Conservation (phyloP, 2,329 filamentous ascomycete genomes). For the Diaporthe sp. region DNA sequence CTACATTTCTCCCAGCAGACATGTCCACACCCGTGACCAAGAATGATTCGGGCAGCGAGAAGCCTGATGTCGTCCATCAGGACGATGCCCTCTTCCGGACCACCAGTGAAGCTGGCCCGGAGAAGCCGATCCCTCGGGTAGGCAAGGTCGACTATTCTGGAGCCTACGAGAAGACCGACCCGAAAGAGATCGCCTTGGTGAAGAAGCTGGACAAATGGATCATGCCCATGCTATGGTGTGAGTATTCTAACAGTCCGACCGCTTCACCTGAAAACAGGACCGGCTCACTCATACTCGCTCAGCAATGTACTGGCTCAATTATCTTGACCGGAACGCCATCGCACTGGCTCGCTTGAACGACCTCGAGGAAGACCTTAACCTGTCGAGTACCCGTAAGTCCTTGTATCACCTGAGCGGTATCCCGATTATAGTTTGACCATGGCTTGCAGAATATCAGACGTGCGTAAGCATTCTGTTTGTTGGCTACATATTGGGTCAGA, state of each 20-base stretch:
- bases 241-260: background rate
- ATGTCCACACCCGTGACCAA: conserved; percentile 9
- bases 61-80: conserved; percentile 15
- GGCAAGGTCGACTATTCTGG: conserved; percentile 24
- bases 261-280: background rate
- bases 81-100: conserved; percentile 22
- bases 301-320: conserved; percentile 34
- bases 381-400: conserved; percentile 53
- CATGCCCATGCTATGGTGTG: conserved; percentile 54
- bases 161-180: conserved; percentile 47
- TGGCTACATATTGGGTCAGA: conserved; percentile 50
- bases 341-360: conserved; percentile 68
- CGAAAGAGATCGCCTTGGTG: conserved; percentile 53
- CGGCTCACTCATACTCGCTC: background rate
- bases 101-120: conserved; percentile 19
- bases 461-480: conserved; percentile 65
- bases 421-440: background rate
- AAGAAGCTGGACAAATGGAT: conserved; percentile 54
- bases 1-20: background rate
- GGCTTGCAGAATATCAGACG: conserved; percentile 59
- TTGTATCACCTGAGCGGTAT: background rate
- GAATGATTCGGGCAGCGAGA: conserved; percentile 12
- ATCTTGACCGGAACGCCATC: conserved; percentile 68
- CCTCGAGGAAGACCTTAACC: conserved; percentile 63
- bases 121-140: conserved; percentile 13